These are phyloP conservation scores for Artemisia annua DNA, from an alignment of 129 eudicot genomes.

Conservation along the genomic window DNA sequence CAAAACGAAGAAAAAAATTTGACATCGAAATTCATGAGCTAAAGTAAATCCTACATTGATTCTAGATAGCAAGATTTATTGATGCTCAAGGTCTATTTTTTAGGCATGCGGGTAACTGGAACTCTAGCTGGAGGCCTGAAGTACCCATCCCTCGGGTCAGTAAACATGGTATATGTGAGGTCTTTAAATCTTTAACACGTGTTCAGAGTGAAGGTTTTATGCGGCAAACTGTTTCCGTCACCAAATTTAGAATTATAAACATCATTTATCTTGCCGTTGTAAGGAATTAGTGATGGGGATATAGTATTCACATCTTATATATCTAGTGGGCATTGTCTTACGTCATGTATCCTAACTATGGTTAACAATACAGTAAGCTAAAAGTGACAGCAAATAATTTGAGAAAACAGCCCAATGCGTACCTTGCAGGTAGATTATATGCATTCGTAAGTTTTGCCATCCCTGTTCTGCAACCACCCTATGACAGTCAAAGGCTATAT, in stretches of 20 bases:
- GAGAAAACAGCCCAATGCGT: background rate
- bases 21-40: background rate
- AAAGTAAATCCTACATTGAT: too few species aligned
- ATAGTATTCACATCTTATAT: background rate
- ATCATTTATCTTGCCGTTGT: too few species aligned
- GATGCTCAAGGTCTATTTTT: too few species aligned
- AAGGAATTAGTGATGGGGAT: background rate
- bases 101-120: too few species aligned
- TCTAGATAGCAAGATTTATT: too few species aligned
- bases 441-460: slow-evolving; percentile 98
- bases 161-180: too few species aligned
- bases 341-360: background rate
- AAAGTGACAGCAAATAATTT: background rate
- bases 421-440: slow-evolving; percentile 97
- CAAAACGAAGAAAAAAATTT: background rate
- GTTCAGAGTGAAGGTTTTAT: too few species aligned
- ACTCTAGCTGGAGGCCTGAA: too few species aligned
- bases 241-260: too few species aligned
- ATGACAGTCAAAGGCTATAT: slow-evolving; percentile 13
- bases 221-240: too few species aligned
- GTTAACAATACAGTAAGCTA: background rate
- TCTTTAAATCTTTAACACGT: too few species aligned
- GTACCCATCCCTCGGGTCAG: too few species aligned
- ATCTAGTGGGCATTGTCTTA: background rate
- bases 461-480: slow-evolving; percentile 99